Evolutionary conservation across 805 yeast species (phyloP), one percentile per base, ranked within the genome.

Genomic region (Ogataea angusta): DNA sequence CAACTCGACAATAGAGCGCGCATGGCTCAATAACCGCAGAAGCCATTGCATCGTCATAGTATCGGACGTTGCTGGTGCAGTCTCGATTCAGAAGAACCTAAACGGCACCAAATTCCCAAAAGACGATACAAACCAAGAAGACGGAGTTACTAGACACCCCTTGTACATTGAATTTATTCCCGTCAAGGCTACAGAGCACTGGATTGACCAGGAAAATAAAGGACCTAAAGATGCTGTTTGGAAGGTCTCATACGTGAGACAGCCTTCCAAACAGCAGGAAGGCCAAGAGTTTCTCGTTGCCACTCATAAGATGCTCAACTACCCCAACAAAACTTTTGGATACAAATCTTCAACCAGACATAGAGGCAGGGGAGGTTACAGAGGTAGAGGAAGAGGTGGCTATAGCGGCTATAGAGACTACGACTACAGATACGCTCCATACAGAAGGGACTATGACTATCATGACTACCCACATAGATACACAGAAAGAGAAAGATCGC

Each of bases 161-260:
- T 43, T 70, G 25, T 70, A 53, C 48, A 64, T 68, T 30, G 76
- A 71, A 46, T 72, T 54, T 47, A 63, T 72, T 29, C 75, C 75
- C 0, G 73, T 69, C 16, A 66, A 68, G 45, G 73, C 72, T 13
- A 60, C 69, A 3, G 67, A 66, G 40, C 62, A 60, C 30, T 71
- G 76, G 75, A 67, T 70, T 12, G 72, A 61, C 47, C 73, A 70
- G 50, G 77, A 71, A 44, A 68, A 64, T 38, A 56, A 54, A 29
- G 72, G 70, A 10, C 74, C 77, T 9, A 52, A 54, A 29, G 67
- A 70, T 50, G 76, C 73, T 2, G 52, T 67, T 34, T 72, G 77
- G 76, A 63, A 63, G 36, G 53, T 72, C n/a, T 60, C 62, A 13
- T 71, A 66, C 43, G 62, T 56, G 19, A 52, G 43, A 9, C 49